These are phyloP conservation scores for Desmodesmus armatus DNA, from an alignment of 139 green algal genomes.

Conservation along the genomic window DNA sequence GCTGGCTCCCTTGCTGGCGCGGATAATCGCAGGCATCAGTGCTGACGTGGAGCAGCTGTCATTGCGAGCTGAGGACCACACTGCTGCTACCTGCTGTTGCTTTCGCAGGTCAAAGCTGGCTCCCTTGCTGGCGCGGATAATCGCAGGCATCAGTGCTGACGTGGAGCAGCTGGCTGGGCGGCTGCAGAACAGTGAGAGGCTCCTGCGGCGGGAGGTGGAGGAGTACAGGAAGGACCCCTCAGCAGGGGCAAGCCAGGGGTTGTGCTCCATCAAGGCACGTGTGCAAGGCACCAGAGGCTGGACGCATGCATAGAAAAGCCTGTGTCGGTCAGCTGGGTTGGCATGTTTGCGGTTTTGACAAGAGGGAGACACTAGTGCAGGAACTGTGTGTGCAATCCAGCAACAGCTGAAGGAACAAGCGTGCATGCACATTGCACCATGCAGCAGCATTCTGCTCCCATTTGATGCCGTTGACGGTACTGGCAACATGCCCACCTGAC, in stretches of 20 bases:
- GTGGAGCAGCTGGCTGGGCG: not conserved
- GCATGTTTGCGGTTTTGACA: too few relatives aligned
- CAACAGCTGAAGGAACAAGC: too few relatives aligned
- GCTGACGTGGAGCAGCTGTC: not conserved
- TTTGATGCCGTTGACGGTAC: too few relatives aligned
- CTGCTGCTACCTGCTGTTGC: not conserved
- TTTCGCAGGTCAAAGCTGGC: conserved; percentile 23
- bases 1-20: conserved; percentile 24
- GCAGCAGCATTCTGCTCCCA: too few relatives aligned
- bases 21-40: conserved; percentile 3
- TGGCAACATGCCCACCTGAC: too few relatives aligned
- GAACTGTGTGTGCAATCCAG: too few relatives aligned
- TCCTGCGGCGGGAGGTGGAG: conserved; percentile 17
- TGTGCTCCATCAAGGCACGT: conserved; percentile 32
- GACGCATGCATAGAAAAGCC: too few relatives aligned
- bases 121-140: conserved; percentile 21
- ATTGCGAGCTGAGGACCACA: too few relatives aligned
- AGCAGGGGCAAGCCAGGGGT: conserved; percentile 17
- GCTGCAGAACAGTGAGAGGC: conserved; percentile 1
- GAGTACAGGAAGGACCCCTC: conserved; percentile 36
- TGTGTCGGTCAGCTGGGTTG: too few relatives aligned
- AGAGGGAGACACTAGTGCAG: too few relatives aligned
- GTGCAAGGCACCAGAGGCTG: not conserved
- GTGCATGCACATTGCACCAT: too few relatives aligned
- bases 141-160: not conserved